Conservation (phyloP, 169 alveolate species). For the Eimeria tenella region DNA sequence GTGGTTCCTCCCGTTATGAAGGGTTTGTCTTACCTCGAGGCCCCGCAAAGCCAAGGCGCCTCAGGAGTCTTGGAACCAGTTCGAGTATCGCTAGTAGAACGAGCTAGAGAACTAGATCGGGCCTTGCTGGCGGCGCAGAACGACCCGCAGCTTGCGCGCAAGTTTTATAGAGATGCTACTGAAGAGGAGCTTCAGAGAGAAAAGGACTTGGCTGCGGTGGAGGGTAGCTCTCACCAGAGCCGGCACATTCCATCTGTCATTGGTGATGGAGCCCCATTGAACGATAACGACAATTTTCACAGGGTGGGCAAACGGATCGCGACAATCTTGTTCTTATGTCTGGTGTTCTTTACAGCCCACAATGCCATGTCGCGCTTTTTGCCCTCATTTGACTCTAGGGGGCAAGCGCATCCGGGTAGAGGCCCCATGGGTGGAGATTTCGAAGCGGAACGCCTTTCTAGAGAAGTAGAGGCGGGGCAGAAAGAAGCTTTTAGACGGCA, state of each 20-base stretch:
- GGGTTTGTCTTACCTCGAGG: constrained; percentile 11
- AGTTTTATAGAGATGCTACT: not conserved
- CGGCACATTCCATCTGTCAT: constrained; percentile 12
- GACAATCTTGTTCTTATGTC: not conserved
- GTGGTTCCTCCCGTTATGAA: not conserved
- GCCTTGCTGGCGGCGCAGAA: not conserved
- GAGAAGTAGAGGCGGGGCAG: not conserved
- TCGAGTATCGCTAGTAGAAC: not conserved
- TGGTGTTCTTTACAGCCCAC: not conserved
- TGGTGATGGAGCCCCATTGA: not conserved
- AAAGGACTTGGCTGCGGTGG: not conserved
- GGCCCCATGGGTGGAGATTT: not conserved
- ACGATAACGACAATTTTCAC: not conserved
- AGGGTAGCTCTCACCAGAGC: not conserved
- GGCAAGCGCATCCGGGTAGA: not conserved
- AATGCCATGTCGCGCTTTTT: not conserved
- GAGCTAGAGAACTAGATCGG: constrained; percentile 1
- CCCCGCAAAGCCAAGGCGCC: constrained; percentile 15
- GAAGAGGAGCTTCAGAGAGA: not conserved
- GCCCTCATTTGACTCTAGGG: not conserved
- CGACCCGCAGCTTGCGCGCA: not conserved
- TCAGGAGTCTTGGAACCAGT: constrained; percentile 25
- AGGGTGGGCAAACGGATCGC: not conserved
- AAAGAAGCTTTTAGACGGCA: not conserved
- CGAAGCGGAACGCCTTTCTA: not conserved